Evolutionary conservation across 2,329 filamentous ascomycete genomes (phyloP), one percentile per base, ranked within the genome.

Genomic region (Alternaria conjuncta): DNA sequence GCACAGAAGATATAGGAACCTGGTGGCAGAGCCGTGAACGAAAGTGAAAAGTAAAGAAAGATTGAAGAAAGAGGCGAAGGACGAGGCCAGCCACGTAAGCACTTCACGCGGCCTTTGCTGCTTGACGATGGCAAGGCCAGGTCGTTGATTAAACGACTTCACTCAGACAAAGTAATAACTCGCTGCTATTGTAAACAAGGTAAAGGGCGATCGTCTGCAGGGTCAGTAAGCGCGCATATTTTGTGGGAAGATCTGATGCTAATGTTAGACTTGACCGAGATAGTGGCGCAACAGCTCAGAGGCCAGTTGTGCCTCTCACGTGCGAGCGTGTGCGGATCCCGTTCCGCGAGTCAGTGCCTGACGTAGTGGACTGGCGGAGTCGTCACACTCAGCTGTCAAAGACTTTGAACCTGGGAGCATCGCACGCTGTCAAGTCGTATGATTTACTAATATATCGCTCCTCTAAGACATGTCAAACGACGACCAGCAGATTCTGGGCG

Each of bases 401-500:
- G 47, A 46, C 43, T 57, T 30, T 41, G 25, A 41, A 46, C 43
- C 55, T 30, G 28, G 25, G 41, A 60, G 55, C 55, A 41, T 28
- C 50, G 26, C 26, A 11, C 23, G 49, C 59, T 25, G 41, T 15
- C n/a, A 54, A 57, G 25, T 18, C 8, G 18, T 56, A n/a, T 36
- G 15, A 36, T 36, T 9, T 8, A 36, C 15, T 20, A 6, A 7
- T 44, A 32, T 12, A 15, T 13, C 26, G n/a, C 9, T 3, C 20
- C 8, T 50, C 44, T 21, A n/a, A 32, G 56, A 21, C 70, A 95
- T 95, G 92, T 90, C 92, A 70, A 89, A 88, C 77, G 91, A 94
- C 78, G 91, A 93, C 77, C 89, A 93, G 82, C 89, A 91, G 73
- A 91, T 94, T 76, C 83, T 93, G 69, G 91, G 93, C 81, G 85